A percentile compares a stretch with the other conserved stretches of the same genome.
Conservation (phyloP, 2,329 filamentous ascomycete genomes). For the Fonsecaea pugnacius region DNA sequence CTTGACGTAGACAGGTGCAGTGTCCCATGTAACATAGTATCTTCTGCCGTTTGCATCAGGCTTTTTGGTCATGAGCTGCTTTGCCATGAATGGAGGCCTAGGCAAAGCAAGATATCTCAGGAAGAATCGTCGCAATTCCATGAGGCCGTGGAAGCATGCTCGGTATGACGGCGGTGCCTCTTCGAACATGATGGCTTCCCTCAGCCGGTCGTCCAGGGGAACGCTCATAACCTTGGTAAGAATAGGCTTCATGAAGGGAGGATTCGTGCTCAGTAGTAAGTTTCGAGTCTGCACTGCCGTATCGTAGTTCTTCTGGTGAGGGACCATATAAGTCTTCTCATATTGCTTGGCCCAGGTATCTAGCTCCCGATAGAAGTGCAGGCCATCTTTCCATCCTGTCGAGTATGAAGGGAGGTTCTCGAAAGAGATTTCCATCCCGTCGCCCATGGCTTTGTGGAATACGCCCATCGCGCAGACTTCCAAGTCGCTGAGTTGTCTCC, state of each 20-base stretch:
- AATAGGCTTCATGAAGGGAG: slow-evolving; percentile 50
- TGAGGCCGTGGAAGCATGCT: slow-evolving; percentile 51
- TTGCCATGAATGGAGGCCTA: slow-evolving; percentile 48
- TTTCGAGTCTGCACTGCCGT: slow-evolving; percentile 63
- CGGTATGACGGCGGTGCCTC: slow-evolving; percentile 44
- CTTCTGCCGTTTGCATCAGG: slow-evolving; percentile 60
- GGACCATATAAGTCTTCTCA: slow-evolving; percentile 61
- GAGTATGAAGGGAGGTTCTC: slow-evolving; percentile 44
- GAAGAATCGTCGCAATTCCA: slow-evolving; percentile 59
- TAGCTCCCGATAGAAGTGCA: slow-evolving; percentile 54
- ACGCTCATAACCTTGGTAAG: slow-evolving; percentile 59
- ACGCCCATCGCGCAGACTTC: slow-evolving; percentile 66
- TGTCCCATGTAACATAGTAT: slow-evolving; percentile 58
- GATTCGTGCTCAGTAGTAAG: slow-evolving; percentile 64
- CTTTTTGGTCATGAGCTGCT: slow-evolving; percentile 49
- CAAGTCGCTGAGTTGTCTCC: slow-evolving; percentile 68
- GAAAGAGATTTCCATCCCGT: slow-evolving; percentile 66
- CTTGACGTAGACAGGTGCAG: slow-evolving; percentile 68
- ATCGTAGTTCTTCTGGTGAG: slow-evolving; percentile 39
- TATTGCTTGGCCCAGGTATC: slow-evolving; percentile 56
- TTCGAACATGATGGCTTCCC: slow-evolving; percentile 67
- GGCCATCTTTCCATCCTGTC: slow-evolving; percentile 51
- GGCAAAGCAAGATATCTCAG: slow-evolving; percentile 66
- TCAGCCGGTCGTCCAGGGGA: slow-evolving; percentile 67
- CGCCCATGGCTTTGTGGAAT: slow-evolving; percentile 70